Evolutionary conservation across 768 basidiomycete genomes (phyloP), one percentile per base, ranked within the genome.

Genomic region (Hortiboletus flavorubellus): DNA sequence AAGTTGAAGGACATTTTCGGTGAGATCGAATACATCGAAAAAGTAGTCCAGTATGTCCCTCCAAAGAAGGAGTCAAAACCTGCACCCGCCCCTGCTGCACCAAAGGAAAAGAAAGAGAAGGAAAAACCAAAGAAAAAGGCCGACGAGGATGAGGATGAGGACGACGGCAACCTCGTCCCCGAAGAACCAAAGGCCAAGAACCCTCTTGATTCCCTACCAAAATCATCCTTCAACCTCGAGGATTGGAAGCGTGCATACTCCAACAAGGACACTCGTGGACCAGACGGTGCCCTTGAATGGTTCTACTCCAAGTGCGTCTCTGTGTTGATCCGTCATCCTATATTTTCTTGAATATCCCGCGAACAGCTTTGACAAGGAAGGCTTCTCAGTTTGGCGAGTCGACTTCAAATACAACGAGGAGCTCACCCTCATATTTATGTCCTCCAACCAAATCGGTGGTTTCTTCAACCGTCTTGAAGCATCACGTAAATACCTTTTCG

Each of bases 391-490:
- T 69, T 95, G 91, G 90, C 82, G 90, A 54, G 85, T 93, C 52
- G 91, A 93, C 78, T 99, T 91, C 87, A 97, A 96, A 79, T 98
- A 96, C 85, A 91, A 91, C 75, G 79, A 86, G 21, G 95, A 97
- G 74, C 85, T 98, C 59, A 93, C 93, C 21, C 84, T 86, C 73
- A 82, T 82, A 49, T 98, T 92, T 83, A 98, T 93, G 94, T 94
- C 92, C 56, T 82, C 85, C 58, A 98, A 98, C 81, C 91, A 89
- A 73, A 84, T 97, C 67, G 84, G 84, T 55, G 96, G 96, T 16
- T 93, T 96, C 86, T 98, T 95, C 84, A 91, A 95, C 82, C 92
- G 97, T 54, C 85, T 99, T 9, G 97, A 98, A 77, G 97, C 85
- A 10, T 93, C 94, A 23, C 88, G 96, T 74, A 96, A 97, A 74